Evolutionary conservation across 768 basidiomycete species (phyloP), one percentile per base, ranked within the genome.

Genomic region (Auricularia cornea): DNA sequence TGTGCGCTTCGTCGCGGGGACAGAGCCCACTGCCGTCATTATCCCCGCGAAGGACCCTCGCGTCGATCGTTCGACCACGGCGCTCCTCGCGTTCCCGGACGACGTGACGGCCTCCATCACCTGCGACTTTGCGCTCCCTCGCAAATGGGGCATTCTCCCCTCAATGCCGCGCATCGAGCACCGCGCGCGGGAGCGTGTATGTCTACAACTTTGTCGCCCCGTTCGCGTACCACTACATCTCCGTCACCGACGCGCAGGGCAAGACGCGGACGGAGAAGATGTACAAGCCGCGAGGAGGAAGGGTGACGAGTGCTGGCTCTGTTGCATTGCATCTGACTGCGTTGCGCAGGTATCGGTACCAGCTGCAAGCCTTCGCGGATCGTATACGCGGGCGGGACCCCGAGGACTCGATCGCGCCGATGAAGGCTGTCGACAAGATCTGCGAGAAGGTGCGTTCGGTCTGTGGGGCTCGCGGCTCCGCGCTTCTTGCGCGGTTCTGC

Each of bases 361-460:
- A 87, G 71, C 72, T 87, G 40, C 84, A 88, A 72, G 83, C 82
- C 6, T 87, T 87, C 62, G 81, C 87, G 8, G 82, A 89, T 68
- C 79, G 77, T 69, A 65, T 88, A 54, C 76, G 76, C 63, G 84
- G 84, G 16, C 75, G 81, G 40, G 70, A 74, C 4, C 72, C 71
- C 16, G 81, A 87, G 62, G 83, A 86, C 68, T 80, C 83, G 2
- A 70, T 87, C 56, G 71, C 73, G 61, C 82, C 85, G 59, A 84
- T 86, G 78, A 72, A 79, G 66, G 81, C 77, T 70, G 80, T 88
- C 56, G 87, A 88, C 63, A 74, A 75, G 60, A 76, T 87, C 16
- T 87, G 88, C 67, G 76, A 75, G 30, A 77, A 79, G 77, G 83
- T 80, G 62, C 29, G 75, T 65, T 6, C 44, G 44, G 23, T n/a